Percentiles rank a stretch among this genome's conserved stretches.
Conservation (phyloP, 2,329 filamentous ascomycete species). For the Alternaria tenuissima region DNA sequence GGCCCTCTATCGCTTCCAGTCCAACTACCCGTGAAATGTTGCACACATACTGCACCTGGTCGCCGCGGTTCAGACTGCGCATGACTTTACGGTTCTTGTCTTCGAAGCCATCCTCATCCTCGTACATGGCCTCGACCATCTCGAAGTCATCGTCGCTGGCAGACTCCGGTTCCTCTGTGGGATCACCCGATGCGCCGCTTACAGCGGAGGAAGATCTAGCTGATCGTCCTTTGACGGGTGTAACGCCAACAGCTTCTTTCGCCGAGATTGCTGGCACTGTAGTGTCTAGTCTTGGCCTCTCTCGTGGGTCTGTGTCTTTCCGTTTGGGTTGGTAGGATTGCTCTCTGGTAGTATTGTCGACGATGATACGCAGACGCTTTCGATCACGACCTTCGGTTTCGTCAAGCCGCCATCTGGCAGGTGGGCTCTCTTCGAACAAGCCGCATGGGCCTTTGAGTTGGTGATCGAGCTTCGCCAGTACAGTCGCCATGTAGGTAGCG, state of each 20-base stretch:
- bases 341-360: slow-evolving; percentile 72
- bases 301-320: slow-evolving; percentile 65
- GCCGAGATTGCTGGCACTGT: slow-evolving; percentile 46
- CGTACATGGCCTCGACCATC: slow-evolving; percentile 90
- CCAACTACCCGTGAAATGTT: slow-evolving; percentile 96
- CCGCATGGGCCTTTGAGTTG: slow-evolving; percentile 82
- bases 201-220: slow-evolving; percentile 32
- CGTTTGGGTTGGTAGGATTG: slow-evolving; percentile 87
- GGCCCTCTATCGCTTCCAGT: slow-evolving; percentile 90
- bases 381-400: slow-evolving; percentile 94
- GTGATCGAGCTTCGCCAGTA: slow-evolving; percentile 79
- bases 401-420: slow-evolving; percentile 88
- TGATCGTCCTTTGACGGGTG: slow-evolving; percentile 34
- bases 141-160: slow-evolving; percentile 89
- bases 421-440: slow-evolving; percentile 72
- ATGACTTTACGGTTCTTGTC: slow-evolving; percentile 99
- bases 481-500: slow-evolving; percentile 75
- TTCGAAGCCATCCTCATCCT: slow-evolving; percentile 85
- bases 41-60: slow-evolving; percentile 91
- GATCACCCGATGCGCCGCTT: slow-evolving; percentile 32
- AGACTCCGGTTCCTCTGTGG: slow-evolving; percentile 53
- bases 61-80: slow-evolving; percentile 87
- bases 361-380: slow-evolving; percentile 87
- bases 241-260: slow-evolving; percentile 41
- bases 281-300: slow-evolving; percentile 59